phyloP scores from a whole-genome alignment of 2,329 filamentous ascomycete species.

The Penicillium sp. region DNA sequence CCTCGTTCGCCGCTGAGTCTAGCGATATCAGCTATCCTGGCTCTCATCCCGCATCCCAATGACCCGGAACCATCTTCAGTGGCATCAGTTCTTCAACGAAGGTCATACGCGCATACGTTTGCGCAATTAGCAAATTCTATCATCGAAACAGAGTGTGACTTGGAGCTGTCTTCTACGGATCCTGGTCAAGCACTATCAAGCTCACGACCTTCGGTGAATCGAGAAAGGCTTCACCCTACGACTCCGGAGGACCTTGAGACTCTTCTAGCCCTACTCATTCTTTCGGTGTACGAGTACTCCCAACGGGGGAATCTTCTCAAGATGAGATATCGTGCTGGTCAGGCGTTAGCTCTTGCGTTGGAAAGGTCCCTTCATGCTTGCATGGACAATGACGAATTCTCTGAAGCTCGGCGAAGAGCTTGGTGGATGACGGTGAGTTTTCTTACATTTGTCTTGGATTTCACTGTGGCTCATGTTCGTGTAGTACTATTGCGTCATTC shows the following conservation, averaged over 20 bases:
- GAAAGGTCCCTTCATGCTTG: constrained; percentile 49
- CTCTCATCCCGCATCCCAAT: constrained; percentile 47
- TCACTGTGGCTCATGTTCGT: background rate
- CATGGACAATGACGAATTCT: constrained; percentile 40
- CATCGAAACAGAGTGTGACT: constrained; percentile 49
- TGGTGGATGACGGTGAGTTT: constrained; percentile 54
- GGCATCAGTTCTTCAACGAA: constrained; percentile 41
- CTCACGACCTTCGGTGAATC: constrained; percentile 35
- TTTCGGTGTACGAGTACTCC: constrained; percentile 52
- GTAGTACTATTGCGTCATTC: constrained; percentile 51
- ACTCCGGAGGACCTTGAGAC: constrained; percentile 48
- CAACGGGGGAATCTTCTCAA: constrained; percentile 52
- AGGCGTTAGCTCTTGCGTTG: constrained; percentile 49
- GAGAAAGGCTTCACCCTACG: constrained; percentile 44
- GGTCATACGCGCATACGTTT: constrained; percentile 46
- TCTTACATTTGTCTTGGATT: background rate
- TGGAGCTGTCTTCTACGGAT: constrained; percentile 45
- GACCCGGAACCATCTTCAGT: constrained; percentile 43
- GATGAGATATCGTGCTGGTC: constrained; percentile 51
- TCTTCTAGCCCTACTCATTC: constrained; percentile 46
- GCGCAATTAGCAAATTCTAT: constrained; percentile 44
- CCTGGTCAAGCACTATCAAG: constrained; percentile 46
- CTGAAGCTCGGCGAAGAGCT: constrained; percentile 48
- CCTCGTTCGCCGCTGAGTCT: constrained; percentile 50
- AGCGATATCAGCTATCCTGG: constrained; percentile 49